Percentiles rank a stretch among this genome's conserved stretches.
phyloP scores from a whole-genome alignment of 1,284 basidiomycete species.

The Earliella scabrosa region DNA sequence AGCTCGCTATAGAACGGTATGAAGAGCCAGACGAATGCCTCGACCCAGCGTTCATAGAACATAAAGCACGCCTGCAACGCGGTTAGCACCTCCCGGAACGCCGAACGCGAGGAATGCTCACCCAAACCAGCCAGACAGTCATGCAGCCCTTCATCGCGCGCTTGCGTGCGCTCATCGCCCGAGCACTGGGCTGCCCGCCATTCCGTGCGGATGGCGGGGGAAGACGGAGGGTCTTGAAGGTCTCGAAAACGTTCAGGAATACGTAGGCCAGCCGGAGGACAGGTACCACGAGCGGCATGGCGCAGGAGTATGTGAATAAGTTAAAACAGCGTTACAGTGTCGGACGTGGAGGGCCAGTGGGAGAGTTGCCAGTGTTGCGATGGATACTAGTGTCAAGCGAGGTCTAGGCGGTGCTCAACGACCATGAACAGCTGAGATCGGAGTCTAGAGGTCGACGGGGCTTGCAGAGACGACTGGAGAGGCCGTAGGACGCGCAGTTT shows the following conservation, averaged over 20 bases:
- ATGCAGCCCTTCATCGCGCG: constrained; percentile 82
- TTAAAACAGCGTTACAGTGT: not conserved
- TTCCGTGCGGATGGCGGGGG: constrained; percentile 65
- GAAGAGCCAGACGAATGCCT: constrained; percentile 65
- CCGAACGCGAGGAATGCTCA: constrained; percentile 39
- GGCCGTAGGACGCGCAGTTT: not conserved
- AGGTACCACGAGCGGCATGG: constrained; percentile 73
- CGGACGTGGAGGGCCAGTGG: constrained; percentile 6
- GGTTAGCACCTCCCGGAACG: not conserved
- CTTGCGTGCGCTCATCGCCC: constrained; percentile 74
- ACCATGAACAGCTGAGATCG: constrained; percentile 6
- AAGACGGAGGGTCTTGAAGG: constrained; percentile 77
- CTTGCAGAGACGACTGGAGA: not conserved
- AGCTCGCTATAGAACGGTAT: constrained; percentile 81
- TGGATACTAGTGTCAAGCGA: constrained; percentile 5
- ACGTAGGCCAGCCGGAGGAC: constrained; percentile 68
- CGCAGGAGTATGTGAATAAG: constrained; percentile 11
- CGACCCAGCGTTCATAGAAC: constrained; percentile 65
- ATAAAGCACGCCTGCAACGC: constrained; percentile 56
- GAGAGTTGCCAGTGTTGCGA: not conserved
- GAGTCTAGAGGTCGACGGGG: not conserved
- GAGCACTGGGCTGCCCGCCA: constrained; percentile 61
- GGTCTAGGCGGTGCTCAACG: constrained; percentile 1
- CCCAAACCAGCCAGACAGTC: constrained; percentile 84
- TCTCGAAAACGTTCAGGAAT: constrained; percentile 79